Evolutionary conservation across 768 basidiomycete species (phyloP).

Genomic region (Panaeolus cyanescens): DNA sequence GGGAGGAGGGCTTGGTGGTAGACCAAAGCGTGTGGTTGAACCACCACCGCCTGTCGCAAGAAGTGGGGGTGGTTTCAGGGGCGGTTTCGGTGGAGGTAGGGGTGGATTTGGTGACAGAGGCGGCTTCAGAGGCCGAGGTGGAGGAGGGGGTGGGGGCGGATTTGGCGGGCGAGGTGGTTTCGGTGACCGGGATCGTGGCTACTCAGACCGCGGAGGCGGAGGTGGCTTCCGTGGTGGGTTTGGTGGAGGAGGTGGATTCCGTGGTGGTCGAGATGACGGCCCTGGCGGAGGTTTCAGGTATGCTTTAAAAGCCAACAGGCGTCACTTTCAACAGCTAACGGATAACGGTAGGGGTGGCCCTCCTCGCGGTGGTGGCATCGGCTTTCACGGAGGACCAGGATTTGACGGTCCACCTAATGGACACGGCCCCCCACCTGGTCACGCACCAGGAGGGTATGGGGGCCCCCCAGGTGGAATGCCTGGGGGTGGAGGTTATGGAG

Average conservation of each 20-base stretch:
- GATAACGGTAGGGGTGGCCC: conserved; percentile 40
- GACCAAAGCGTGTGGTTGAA: conserved; percentile 74
- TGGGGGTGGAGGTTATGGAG: conserved; percentile 43
- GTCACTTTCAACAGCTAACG: neutral
- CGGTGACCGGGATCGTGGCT: conserved; percentile 38
- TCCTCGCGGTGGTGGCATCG: conserved; percentile 68
- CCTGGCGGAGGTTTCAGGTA: conserved; percentile 58
- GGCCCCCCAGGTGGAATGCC: conserved; percentile 38
- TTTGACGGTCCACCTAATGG: conserved; percentile 58
- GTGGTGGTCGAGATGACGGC: conserved; percentile 42
- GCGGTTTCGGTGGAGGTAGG: conserved; percentile 45
- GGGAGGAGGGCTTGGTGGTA: conserved; percentile 98
- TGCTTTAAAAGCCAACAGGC: neutral
- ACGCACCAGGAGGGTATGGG: conserved; percentile 35
- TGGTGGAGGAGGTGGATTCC: conserved; percentile 41
- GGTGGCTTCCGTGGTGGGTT: conserved; percentile 42
- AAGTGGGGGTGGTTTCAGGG: conserved; percentile 47
- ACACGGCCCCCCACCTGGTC: conserved; percentile 36
- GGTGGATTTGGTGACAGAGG: conserved; percentile 50
- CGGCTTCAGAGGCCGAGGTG: conserved; percentile 42
- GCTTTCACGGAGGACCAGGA: conserved; percentile 63
- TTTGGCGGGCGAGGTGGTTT: conserved; percentile 46
- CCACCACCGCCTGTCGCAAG: conserved; percentile 36
- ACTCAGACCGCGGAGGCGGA: conserved; percentile 21
- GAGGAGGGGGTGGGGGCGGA: conserved; percentile 45